These are phyloP conservation scores for Skeletonema marinoi DNA, from an alignment of 108 stramenopile genomes.

Conservation along the genomic window DNA sequence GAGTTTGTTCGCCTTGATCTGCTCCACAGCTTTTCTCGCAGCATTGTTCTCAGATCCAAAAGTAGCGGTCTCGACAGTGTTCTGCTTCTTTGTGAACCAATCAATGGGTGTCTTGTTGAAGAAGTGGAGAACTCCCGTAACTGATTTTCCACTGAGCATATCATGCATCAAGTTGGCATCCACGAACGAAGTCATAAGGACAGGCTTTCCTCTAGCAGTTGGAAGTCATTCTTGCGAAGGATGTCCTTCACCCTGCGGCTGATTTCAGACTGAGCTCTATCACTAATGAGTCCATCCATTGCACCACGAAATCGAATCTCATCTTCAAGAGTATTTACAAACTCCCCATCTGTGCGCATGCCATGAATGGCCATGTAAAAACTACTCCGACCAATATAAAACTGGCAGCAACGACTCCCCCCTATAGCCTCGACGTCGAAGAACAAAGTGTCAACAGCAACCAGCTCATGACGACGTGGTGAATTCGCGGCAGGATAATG, in stretches of 20 bases:
- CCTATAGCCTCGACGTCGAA: not conserved
- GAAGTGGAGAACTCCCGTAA: slow-evolving; percentile 42
- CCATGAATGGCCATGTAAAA: slow-evolving; percentile 13
- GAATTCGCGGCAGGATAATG: not conserved
- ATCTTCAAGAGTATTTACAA: slow-evolving; percentile 26
- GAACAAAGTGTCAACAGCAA: not conserved
- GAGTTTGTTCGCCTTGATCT: slow-evolving; percentile 2
- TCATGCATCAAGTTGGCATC: slow-evolving; percentile 27
- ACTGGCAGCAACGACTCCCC: not conserved
- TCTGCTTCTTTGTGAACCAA: slow-evolving; percentile 52
- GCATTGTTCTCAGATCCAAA: slow-evolving; percentile 19
- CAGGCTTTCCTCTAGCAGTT: slow-evolving; percentile 10
- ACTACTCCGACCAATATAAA: not conserved
- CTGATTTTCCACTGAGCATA: not conserved
- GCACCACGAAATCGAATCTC: slow-evolving; percentile 34
- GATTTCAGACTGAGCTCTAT: slow-evolving; percentile 21
- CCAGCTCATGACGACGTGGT: not conserved
- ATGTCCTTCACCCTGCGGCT: slow-evolving; percentile 13
- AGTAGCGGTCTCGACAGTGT: slow-evolving; percentile 30
- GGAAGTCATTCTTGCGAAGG: not conserved
- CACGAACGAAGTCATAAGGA: slow-evolving; percentile 11
- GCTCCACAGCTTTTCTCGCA: slow-evolving; percentile 7
- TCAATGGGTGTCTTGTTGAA: slow-evolving; percentile 32
- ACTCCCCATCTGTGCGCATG: slow-evolving; percentile 9
- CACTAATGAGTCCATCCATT: slow-evolving; percentile 11